phyloP scores from a whole-genome alignment of 208 protist genomes.

The Eutreptiella sp. region DNA sequence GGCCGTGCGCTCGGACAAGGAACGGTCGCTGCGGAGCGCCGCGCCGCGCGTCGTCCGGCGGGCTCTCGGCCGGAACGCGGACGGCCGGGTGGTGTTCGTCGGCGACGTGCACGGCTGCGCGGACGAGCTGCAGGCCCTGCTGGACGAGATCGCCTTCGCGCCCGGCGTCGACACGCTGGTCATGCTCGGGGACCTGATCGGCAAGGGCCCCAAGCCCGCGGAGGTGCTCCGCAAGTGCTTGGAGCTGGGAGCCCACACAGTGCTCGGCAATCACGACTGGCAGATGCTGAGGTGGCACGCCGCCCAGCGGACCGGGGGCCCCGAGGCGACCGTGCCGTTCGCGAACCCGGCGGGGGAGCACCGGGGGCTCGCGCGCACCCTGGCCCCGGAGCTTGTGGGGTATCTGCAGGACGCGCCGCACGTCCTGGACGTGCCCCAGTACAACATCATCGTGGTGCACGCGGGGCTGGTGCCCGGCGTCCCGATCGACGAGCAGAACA shows the following conservation, averaged over 20 bases:
- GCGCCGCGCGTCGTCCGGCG: no score
- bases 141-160: conserved; percentile 67
- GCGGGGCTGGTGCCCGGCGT: no score
- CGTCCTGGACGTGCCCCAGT: conserved; percentile 62
- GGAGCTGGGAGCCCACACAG: conserved; percentile 55
- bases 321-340: no score
- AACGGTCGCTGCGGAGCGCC: no score
- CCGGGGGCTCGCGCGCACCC: conserved; percentile 47
- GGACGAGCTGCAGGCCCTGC: conserved; percentile 59
- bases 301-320: no score
- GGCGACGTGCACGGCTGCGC: conserved; percentile 80
- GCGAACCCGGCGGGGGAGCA: conserved; percentile 60
- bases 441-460: conserved; percentile 71
- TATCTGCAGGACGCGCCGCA: conserved; percentile 72
- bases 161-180: conserved; percentile 62
- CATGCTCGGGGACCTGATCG: conserved; percentile 73
- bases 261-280: conserved; percentile 78
- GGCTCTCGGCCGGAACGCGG: no score
- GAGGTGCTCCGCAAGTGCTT: conserved; percentile 59
- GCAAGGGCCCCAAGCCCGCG: conserved; percentile 73
- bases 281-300: conserved; percentile 52
- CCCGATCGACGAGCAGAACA: not conserved
- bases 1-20: no score
- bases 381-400: conserved; percentile 60
- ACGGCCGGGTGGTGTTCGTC: conserved; percentile 53